Base-by-base conservation (phyloP, 2,329 filamentous ascomycete genomes). In the Neopestalotiopsis sp. region DNA sequence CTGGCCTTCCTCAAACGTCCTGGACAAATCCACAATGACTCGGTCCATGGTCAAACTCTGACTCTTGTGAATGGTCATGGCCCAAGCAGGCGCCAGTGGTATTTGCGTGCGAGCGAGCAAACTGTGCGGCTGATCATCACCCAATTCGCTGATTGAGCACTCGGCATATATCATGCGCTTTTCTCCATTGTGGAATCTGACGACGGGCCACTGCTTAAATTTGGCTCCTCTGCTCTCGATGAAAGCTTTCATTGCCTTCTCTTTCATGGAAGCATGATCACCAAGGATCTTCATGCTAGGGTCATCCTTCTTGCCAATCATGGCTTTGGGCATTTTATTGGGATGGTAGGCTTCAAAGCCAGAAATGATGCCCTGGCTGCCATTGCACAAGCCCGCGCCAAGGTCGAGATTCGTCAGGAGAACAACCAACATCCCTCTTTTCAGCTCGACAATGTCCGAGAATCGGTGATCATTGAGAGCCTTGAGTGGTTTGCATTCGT, bases 31-130 rank as follows among this genome's bases (percentile, higher is more conserved):
- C 1, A 91, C 87, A 1, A 85, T 81, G 1, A 89, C 88, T 4
- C 83, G 82, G 24, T 90, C 85, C 4, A 92, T 79, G 1, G 89
- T 90, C 82, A 91, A 87, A 3, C 89, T 88, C 78, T 91, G 88
- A 4, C 83, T 84, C 75, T 90, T 91, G 75, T 92, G 90, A 2
- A 90, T 86, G 0, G 85, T 91, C 73, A 91, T 84, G 0, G 90
- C 90, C 87, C 89, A 92, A 0, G 85, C 90, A 0, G 88, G 81
- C 1, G 84, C 78, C 0, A 92, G 80, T 0, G 90, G 90, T 5
- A 92, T 83, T 73, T 91, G 89, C 0, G 88, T 89, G n/a, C 90
- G 81, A 1, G 81, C 80, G 0, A 90, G 74, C 1, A 86, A 72
- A 45, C 81, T 85, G 70, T 85, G 85, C 0, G 86, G 86, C 64